A percentile compares a stretch with the other conserved stretches of the same genome.
These are phyloP conservation scores for Luffa aegyptiaca DNA, from an alignment of 306 rosid genomes.

Conservation along the genomic window DNA sequence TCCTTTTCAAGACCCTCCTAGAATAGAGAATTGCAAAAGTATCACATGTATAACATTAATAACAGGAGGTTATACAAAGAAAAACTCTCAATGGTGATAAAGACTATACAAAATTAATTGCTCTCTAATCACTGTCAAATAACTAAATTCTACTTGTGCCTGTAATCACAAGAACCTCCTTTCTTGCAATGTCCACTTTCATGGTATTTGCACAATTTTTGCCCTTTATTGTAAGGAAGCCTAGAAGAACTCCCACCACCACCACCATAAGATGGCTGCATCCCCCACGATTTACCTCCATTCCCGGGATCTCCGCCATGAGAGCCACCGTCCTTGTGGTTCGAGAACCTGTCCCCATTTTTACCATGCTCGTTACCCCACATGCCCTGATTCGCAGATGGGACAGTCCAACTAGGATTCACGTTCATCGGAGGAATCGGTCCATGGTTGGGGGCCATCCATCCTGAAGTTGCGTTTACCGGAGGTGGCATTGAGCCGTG, in stretches of 20 bases:
- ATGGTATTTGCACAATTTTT: constrained; percentile 67
- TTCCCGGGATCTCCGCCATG: constrained; percentile 64
- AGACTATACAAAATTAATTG: constrained; percentile 69
- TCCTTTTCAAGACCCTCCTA: not conserved
- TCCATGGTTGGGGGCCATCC: constrained; percentile 49
- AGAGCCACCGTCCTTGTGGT: constrained; percentile 43
- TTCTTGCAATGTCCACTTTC: constrained; percentile 87
- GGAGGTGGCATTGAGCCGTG: constrained; percentile 47
- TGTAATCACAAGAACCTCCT: constrained; percentile 74
- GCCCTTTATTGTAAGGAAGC: constrained; percentile 59
- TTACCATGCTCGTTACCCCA: constrained; percentile 47
- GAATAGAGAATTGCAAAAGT: not conserved
- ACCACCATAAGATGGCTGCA: constrained; percentile 55
- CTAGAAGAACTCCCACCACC: constrained; percentile 64
- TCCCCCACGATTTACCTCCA: constrained; percentile 64
- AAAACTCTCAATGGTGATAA: constrained; percentile 24
- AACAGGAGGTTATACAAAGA: constrained; percentile 22
- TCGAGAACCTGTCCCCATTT: constrained; percentile 49
- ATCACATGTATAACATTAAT: constrained; percentile 4
- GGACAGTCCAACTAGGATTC: constrained; percentile 54
- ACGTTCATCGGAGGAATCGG: constrained; percentile 32
- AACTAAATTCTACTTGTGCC: constrained; percentile 40
- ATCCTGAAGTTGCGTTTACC: constrained; percentile 39
- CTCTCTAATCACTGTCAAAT: constrained; percentile 12
- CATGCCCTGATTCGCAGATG: constrained; percentile 36